A percentile compares a stretch with the other conserved stretches of the same genome.
Evolutionary conservation across 1,284 basidiomycete genomes (phyloP).

Genomic region (Irpex sp.): DNA sequence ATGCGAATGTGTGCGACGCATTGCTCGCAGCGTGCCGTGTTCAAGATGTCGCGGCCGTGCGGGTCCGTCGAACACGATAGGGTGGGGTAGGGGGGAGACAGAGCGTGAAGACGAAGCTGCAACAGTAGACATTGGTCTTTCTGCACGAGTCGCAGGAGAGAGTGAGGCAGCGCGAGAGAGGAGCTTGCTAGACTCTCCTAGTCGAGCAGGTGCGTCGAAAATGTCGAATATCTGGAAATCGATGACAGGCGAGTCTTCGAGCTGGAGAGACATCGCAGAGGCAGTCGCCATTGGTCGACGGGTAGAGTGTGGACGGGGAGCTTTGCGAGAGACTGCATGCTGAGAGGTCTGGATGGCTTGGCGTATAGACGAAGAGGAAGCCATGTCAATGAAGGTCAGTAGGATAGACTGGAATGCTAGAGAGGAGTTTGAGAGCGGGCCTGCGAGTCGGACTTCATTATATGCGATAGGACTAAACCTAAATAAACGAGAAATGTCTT

Average conservation of each 20-base stretch:
- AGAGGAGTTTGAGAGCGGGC: conserved; percentile 1
- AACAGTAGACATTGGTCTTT: neutral
- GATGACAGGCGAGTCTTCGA: conserved; percentile 12
- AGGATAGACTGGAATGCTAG: neutral
- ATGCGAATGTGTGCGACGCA: conserved; percentile 6
- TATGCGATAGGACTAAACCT: neutral
- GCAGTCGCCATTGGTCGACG: conserved; percentile 8
- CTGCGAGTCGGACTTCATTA: conserved; percentile 1
- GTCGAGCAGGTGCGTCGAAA: conserved; percentile 27
- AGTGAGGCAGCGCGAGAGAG: conserved; percentile 15
- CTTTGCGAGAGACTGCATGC: neutral
- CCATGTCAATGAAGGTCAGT: neutral
- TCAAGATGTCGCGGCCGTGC: conserved; percentile 14
- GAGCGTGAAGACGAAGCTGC: neutral
- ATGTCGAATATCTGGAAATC: conserved; percentile 26
- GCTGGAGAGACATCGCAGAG: conserved; percentile 2
- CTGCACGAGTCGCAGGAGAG: conserved; percentile 5
- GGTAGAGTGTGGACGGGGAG: neutral
- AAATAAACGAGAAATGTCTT: neutral
- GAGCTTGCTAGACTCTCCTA: conserved; percentile 25
- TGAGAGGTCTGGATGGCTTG: conserved; percentile 8
- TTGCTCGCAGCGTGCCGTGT: neutral
- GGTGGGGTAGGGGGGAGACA: conserved; percentile 20
- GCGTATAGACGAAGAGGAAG: conserved; percentile 8
- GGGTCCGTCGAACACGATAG: conserved; percentile 26